Conservation (phyloP, 2,329 filamentous ascomycete genomes). For the Fonsecaea pugnacius region DNA sequence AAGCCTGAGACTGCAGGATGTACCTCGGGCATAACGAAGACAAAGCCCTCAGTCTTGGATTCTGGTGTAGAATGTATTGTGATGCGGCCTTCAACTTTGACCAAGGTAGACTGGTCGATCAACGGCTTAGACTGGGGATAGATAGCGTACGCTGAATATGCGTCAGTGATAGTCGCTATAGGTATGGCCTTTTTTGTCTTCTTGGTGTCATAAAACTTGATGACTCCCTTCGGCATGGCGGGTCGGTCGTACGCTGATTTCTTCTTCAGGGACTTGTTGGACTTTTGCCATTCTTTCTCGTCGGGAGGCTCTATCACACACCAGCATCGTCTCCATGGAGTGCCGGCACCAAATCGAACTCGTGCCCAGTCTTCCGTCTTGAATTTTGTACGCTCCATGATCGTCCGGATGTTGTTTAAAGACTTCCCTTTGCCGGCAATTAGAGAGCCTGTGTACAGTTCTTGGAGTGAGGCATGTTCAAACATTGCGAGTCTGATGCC, state of each 20-base stretch:
- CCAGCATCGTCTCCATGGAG: constrained; percentile 96
- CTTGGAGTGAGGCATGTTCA: constrained; percentile 89
- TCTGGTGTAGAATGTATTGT: constrained; percentile 81
- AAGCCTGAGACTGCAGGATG: constrained; percentile 92
- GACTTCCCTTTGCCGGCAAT: constrained; percentile 91
- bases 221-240: constrained; percentile 77
- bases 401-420: constrained; percentile 85
- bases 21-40: constrained; percentile 96
- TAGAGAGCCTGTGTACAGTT: constrained; percentile 93
- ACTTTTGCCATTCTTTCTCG: constrained; percentile 85
- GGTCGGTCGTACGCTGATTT: constrained; percentile 80
- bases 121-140: constrained; percentile 93
- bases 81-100: constrained; percentile 91
- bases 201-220: constrained; percentile 94
- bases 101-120: constrained; percentile 89
- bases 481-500: constrained; percentile 92
- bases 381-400: constrained; percentile 79
- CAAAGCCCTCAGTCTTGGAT: constrained; percentile 83
- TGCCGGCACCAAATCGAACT: constrained; percentile 92
- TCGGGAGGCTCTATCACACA: constrained; percentile 91
- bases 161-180: constrained; percentile 88
- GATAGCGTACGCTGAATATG: constrained; percentile 90
- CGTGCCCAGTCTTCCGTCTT: constrained; percentile 91
- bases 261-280: constrained; percentile 81
- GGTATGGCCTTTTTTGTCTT: constrained; percentile 89